Conservation (phyloP, 2,329 filamentous ascomycete genomes). For the Penicillium sp. region DNA sequence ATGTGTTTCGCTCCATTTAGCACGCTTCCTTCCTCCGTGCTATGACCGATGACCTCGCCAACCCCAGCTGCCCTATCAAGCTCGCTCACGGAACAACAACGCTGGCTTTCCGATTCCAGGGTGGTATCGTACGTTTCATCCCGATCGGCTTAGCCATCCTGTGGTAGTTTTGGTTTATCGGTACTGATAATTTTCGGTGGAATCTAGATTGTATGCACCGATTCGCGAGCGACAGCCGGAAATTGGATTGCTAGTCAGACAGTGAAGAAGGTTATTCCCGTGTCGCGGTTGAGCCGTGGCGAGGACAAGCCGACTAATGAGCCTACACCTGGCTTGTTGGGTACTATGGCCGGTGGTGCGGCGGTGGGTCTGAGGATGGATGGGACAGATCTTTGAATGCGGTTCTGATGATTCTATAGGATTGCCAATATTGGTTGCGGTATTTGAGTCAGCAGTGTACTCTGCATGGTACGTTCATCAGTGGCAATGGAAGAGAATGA, state of each 20-base stretch:
- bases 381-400: not conserved
- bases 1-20: constrained; percentile 47
- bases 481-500: not conserved
- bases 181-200: not conserved
- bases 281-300: constrained; percentile 41
- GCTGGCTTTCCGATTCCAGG: constrained; percentile 95
- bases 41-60: constrained; percentile 94
- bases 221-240: constrained; percentile 93
- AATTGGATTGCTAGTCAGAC: constrained; percentile 99
- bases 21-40: constrained; percentile 93
- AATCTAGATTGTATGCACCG: constrained; percentile 81
- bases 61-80: constrained; percentile 98
- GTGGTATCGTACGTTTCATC: constrained; percentile 66
- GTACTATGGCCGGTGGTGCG: constrained; percentile 97
- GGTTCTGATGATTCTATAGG: constrained; percentile 48
- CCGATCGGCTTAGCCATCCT: not conserved
- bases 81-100: constrained; percentile 98
- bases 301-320: constrained; percentile 37
- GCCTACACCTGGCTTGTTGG: constrained; percentile 63
- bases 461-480: constrained; percentile 65
- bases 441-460: constrained; percentile 99
- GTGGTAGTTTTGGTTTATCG: not conserved
- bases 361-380: constrained; percentile 60
- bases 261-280: constrained; percentile 93
- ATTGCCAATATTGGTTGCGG: constrained; percentile 99